Base-by-base conservation (phyloP, 1,139 yeast species). In the Geotrichum phurueaensis region DNA sequence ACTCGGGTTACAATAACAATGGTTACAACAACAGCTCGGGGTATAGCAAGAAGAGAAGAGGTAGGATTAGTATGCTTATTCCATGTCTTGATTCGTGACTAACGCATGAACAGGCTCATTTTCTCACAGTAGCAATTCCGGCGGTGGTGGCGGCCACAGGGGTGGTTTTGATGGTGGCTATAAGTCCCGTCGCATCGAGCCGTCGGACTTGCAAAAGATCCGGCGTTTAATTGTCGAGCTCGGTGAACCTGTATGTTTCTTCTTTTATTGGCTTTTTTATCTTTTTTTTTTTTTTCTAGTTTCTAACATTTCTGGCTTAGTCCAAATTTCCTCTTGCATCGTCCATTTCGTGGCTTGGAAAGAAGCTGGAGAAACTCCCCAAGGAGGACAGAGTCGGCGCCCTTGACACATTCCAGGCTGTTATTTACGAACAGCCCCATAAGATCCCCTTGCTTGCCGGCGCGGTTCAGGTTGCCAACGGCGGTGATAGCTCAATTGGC, bases 341-440 rank as follows among this genome's bases (percentile, higher is more conserved):
- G n/a, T 62, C 65, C 55, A 81, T 89, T 53, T 83, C 87, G 58
- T 84, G 84, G 71, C 63, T 74, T 48, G 75, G 84, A 80, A 71
- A 81, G 84, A 64, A 84, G 87, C 18, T 84, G 84, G 60, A 56
- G 12, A 36, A 50, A 12, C 55, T 61, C 51, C 84, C 84, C 54
- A 84, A 84, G 45, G 91, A 86, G 67, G 84, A 86, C 22, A 57
- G 61, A 27, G 25, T 58, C 29, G 58, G 52, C 2, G 61, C 87
- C 25, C 77, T 87, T 67, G 79, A 80, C 58, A 87, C 91, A 0
- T 73, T 90, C 39, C 80, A 80, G 63, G 90, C 96, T 1, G 82
- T 89, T 52, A 79, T 88, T 10, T 75, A 82, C 51, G 99, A 94
- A 73, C 97, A 92, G 73, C 98, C 98, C 0, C 96, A 92, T 67